Percentiles rank a stretch among this genome's conserved stretches.
These are phyloP conservation scores for Annulohypoxylon moriforme DNA, from an alignment of 495 filamentous ascomycete species.

Conservation along the genomic window DNA sequence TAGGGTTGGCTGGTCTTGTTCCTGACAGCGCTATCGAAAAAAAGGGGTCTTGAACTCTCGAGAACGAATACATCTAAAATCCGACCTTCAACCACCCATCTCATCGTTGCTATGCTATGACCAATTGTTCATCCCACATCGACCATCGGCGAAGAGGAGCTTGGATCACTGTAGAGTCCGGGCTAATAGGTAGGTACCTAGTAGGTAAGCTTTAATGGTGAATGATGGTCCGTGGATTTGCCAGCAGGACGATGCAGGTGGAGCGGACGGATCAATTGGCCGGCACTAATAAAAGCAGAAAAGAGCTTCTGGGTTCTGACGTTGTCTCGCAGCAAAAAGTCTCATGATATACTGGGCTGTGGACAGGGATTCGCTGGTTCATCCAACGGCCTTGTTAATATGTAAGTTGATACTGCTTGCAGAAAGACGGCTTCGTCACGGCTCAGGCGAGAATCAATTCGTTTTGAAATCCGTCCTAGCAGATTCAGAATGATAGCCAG, in stretches of 20 bases:
- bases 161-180: constrained; percentile 20
- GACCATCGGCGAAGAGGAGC: constrained; percentile 11
- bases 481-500: not conserved
- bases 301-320: constrained; percentile 43
- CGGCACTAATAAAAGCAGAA: constrained; percentile 43
- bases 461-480: not conserved
- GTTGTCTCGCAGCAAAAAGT: constrained; percentile 46
- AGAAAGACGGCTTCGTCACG: constrained; percentile 7
- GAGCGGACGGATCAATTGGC: constrained; percentile 45
- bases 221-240: constrained; percentile 38
- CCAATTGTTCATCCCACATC: constrained; percentile 21
- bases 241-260: constrained; percentile 42
- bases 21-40: constrained; percentile 31
- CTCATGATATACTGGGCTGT: constrained; percentile 46
- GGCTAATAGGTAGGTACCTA: constrained; percentile 5
- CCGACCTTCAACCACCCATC: constrained; percentile 4
- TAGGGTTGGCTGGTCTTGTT: constrained; percentile 41
- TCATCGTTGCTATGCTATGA: constrained; percentile 10
- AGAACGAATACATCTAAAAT: constrained; percentile 11
- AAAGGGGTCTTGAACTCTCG: constrained; percentile 7
- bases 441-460: constrained; percentile 23
- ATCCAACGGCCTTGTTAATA: constrained; percentile 41
- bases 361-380: constrained; percentile 40
- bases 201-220: constrained; percentile 32
- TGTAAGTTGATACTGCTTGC: constrained; percentile 32